A percentile compares a stretch with the other conserved stretches of the same genome.
Evolutionary conservation across 495 filamentous ascomycete genomes (phyloP).

Genomic region (Penicillium malachiteum): DNA sequence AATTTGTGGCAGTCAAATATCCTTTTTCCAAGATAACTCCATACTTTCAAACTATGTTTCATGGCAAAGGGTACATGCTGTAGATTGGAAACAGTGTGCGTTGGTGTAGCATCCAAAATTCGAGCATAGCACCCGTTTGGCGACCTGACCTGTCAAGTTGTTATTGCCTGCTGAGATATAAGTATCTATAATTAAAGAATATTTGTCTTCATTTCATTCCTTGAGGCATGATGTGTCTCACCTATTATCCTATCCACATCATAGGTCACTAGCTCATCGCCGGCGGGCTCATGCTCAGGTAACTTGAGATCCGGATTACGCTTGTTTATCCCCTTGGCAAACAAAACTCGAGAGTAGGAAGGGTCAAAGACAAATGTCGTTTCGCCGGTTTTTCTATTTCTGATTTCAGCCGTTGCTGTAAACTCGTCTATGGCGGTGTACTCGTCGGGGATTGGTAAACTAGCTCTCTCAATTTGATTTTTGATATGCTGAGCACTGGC

Average conservation of each 20-base stretch:
- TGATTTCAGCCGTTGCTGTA: constrained; percentile 11
- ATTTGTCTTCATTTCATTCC: neutral
- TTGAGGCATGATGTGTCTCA: neutral
- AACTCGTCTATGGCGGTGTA: constrained; percentile 17
- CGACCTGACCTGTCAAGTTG: neutral
- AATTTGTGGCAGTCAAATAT: too few species aligned
- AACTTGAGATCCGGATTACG: constrained; percentile 14
- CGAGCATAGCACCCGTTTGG: neutral
- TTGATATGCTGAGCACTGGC: constrained; percentile 17
- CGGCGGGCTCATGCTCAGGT: constrained; percentile 14
- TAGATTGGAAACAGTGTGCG: neutral
- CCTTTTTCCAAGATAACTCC: too few species aligned
- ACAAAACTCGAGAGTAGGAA: constrained; percentile 12
- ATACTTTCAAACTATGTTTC: neutral
- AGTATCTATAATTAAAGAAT: neutral
- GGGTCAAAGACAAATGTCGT: constrained; percentile 18
- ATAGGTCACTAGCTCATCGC: constrained; percentile 17
- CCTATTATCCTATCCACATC: constrained; percentile 5
- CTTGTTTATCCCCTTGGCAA: constrained; percentile 16
- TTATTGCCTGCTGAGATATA: constrained; percentile 1
- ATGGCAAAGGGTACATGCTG: neutral
- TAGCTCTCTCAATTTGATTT: constrained; percentile 16
- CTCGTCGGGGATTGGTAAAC: constrained; percentile 4
- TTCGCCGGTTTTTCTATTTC: constrained; percentile 10
- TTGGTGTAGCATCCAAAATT: neutral